A percentile compares a stretch with the other conserved stretches of the same genome.
Conservation (phyloP, 345 rosid species). For the Cardiospermum halicacabum region DNA sequence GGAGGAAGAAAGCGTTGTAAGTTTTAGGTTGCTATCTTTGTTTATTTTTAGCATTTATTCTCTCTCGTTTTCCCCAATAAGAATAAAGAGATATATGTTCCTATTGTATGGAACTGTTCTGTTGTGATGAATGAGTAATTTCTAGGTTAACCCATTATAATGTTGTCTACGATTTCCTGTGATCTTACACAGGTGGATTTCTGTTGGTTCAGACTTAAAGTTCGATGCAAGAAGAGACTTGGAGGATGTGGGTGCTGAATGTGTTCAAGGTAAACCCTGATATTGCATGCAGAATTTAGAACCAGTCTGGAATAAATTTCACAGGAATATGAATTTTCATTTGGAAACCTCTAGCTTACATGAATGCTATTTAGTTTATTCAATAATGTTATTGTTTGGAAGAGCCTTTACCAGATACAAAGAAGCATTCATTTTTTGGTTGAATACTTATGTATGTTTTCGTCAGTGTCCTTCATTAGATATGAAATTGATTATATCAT, state of each 20-base stretch:
- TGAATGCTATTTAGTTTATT: no score
- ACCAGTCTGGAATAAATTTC: no score
- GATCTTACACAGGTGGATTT: slow-evolving; percentile 80
- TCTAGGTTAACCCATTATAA: slow-evolving; percentile 3
- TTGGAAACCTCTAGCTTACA: no score
- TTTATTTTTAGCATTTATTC: background rate
- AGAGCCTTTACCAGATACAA: no score
- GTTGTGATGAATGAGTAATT: background rate
- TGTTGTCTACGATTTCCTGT: slow-evolving; percentile 15
- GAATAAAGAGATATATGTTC: background rate
- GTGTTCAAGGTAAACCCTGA: slow-evolving; percentile 55
- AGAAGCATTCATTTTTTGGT: no score
- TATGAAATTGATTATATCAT: no score
- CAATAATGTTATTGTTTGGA: no score
- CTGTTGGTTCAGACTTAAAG: slow-evolving; percentile 96
- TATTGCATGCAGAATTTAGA: slow-evolving; percentile 2
- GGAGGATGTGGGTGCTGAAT: slow-evolving; percentile 90
- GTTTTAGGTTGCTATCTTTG: slow-evolving; percentile 31
- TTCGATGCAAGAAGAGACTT: slow-evolving; percentile 96
- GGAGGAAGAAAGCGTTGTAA: slow-evolving; percentile 82
- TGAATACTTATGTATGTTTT: no score
- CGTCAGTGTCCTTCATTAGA: no score
- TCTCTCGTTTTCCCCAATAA: background rate
- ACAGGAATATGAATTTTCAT: no score
- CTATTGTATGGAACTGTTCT: background rate